Percentiles rank a stretch among this genome's conserved stretches.
phyloP scores from a whole-genome alignment of 192 early-diverging fungal genomes.

The Coemansia sp. region DNA sequence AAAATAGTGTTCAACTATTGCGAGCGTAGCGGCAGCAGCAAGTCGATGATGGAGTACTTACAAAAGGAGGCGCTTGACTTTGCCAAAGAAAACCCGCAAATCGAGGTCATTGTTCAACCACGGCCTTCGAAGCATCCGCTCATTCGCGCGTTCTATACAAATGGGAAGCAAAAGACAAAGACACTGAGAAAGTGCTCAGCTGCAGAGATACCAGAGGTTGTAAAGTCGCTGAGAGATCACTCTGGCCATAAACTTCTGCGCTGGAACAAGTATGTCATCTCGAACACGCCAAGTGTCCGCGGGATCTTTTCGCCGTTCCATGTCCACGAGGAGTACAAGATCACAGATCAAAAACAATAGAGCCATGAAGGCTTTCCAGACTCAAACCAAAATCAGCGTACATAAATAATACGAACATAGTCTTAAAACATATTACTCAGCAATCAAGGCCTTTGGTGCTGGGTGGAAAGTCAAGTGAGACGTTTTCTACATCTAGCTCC shows the following conservation, averaged over 20 bases:
- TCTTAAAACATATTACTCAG: neutral
- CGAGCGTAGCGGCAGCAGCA: slow-evolving; percentile 76
- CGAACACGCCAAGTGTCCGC: slow-evolving; percentile 73
- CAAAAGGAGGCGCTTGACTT: slow-evolving; percentile 59
- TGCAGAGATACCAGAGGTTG: slow-evolving; percentile 62
- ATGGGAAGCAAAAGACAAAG: slow-evolving; percentile 55
- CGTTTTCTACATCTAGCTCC: slow-evolving; percentile 81
- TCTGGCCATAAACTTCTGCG: slow-evolving; percentile 60
- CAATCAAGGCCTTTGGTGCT: neutral
- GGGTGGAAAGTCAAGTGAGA: slow-evolving; percentile 87
- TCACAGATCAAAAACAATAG: slow-evolving; percentile 39
- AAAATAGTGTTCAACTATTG: slow-evolving; percentile 82
- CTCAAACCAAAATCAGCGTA: slow-evolving; percentile 1
- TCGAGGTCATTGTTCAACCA: slow-evolving; percentile 74
- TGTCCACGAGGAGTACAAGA: slow-evolving; percentile 60
- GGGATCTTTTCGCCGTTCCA: slow-evolving; percentile 86
- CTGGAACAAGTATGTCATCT: slow-evolving; percentile 71
- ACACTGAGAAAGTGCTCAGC: slow-evolving; percentile 64
- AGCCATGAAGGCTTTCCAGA: neutral
- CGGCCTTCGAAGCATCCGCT: slow-evolving; percentile 72
- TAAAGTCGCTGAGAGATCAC: slow-evolving; percentile 63
- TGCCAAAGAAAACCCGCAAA: slow-evolving; percentile 72
- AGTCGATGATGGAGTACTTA: slow-evolving; percentile 74
- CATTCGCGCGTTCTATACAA: slow-evolving; percentile 68
- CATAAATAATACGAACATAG: neutral